Conservation (phyloP, 768 basidiomycete species). For the Mycena epipterygia region DNA sequence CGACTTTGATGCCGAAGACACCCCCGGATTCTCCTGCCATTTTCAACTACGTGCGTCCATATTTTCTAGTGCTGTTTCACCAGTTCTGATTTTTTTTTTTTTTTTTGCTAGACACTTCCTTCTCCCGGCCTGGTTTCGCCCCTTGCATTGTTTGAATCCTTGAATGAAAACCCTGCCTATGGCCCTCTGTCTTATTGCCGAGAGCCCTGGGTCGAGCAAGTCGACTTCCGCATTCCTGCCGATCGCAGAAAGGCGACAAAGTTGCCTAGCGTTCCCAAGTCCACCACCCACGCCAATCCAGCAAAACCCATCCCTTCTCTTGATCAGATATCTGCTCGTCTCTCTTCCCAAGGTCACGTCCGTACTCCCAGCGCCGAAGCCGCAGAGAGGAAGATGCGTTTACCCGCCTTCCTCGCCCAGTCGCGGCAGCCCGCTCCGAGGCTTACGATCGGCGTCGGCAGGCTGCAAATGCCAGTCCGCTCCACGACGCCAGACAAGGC, state of each 20-base stretch:
- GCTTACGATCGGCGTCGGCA: conserved; percentile 54
- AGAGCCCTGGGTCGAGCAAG: conserved; percentile 75
- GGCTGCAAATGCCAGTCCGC: conserved; percentile 58
- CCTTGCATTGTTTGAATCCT: conserved; percentile 67
- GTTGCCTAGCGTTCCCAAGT: conserved; percentile 27
- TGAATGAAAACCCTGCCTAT: conserved; percentile 51
- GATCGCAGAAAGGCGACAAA: conserved; percentile 39
- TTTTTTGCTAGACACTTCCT: conserved; percentile 61
- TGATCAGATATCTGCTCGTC: conserved; percentile 80
- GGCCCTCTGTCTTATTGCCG: conserved; percentile 41
- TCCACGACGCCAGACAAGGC: conserved; percentile 44
- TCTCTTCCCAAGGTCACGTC: conserved; percentile 57
- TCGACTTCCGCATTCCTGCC: conserved; percentile 66
- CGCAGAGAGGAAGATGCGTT: conserved; percentile 34
- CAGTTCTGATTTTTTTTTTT: not conserved
- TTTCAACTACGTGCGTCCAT: conserved; percentile 62
- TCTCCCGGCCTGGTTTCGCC: conserved; percentile 78
- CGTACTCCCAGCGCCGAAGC: conserved; percentile 39
- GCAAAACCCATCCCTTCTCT: conserved; percentile 70
- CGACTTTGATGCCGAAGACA: conserved; percentile 70
- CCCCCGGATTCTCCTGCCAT: conserved; percentile 79
- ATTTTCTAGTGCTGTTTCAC: not conserved
- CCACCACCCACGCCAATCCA: conserved; percentile 28
- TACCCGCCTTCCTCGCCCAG: conserved; percentile 40
- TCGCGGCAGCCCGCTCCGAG: conserved; percentile 34